phyloP scores from a whole-genome alignment of 768 basidiomycete genomes.

The Amanita muscaria region DNA sequence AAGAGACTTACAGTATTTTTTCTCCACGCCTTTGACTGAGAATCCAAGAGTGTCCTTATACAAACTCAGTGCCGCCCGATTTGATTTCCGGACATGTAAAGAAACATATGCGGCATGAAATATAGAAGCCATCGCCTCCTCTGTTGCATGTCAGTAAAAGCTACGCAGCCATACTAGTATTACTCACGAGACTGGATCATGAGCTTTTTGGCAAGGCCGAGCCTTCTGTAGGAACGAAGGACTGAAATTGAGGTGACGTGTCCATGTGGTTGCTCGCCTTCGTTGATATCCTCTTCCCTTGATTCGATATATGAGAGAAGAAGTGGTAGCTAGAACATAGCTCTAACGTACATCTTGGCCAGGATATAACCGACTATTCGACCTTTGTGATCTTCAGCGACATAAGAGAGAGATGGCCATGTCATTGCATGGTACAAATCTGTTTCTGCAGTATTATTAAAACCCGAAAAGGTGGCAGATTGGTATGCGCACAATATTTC shows the following conservation, averaged over 20 bases:
- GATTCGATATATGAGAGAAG: neutral
- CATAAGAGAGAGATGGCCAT: conserved; percentile 94
- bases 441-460: conserved; percentile 12
- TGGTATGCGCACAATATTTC: conserved; percentile 52
- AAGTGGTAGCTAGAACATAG: neutral
- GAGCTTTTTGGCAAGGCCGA: conserved; percentile 90
- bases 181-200: conserved; percentile 89
- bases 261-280: conserved; percentile 71
- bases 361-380: conserved; percentile 93
- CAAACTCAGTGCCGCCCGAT: conserved; percentile 81
- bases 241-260: conserved; percentile 98
- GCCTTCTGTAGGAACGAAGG: conserved; percentile 78
- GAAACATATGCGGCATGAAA: conserved; percentile 85
- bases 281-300: conserved; percentile 58
- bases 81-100: conserved; percentile 91
- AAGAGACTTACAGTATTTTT: conserved; percentile 72
- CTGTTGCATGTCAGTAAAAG: conserved; percentile 27
- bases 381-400: conserved; percentile 87
- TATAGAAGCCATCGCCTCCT: conserved; percentile 85
- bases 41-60: conserved; percentile 93
- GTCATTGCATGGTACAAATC: conserved; percentile 89
- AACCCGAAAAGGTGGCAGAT: neutral
- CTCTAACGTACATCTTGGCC: conserved; percentile 76
- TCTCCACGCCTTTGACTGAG: conserved; percentile 78
- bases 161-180: neutral